Base-by-base conservation (phyloP, 768 basidiomycete species). In the Sarcodon sp. region DNA sequence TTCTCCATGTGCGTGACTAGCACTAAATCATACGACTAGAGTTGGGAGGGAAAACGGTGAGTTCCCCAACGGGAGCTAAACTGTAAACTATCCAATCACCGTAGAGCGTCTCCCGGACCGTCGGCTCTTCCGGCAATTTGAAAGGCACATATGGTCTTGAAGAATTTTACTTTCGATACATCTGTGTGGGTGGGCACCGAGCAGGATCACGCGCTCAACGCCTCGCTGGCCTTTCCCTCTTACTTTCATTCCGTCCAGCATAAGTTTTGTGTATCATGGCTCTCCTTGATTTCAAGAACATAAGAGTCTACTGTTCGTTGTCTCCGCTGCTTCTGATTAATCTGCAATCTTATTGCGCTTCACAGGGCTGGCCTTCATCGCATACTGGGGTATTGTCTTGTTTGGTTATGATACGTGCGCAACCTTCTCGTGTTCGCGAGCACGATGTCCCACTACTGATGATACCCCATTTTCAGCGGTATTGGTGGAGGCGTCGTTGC, bases 361-460 rank as follows among this genome's bases (percentile, higher is more conserved):
- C 35, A 7, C 52, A 86, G 83, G 80, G 74, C 63, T 86, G 55
- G 83, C 83, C 1, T 80, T 86, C 57, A 65, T 82, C 50, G 79
- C 71, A 0, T 87, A 86, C 61, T 83, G 80, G 79, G 85, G 85
- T 0, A 85, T 85, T 51, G 65, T 87, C n/a, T 67, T 87, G 13
- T 89, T 89, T 57, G 87, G 87, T 55, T 88, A 87, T 55, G 84
- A 85, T 59, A 79, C 80, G 76, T 80, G 57, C 49, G 75, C 69
- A 6, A 34, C 35, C 13, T 36, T 36, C 32, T 44, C 43, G 13
- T 36, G 15, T 6, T 32, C 16, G 3, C 12, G 18, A 32, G 50
- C 18, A 6, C 41, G 60, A 60, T 45, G 59, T 63, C 47, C 50
- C 60, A 43, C 61, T 61, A 44, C 60, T 57, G 52, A 21, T 57